Evolutionary conservation across 2,329 filamentous ascomycete species (phyloP).

Genomic region (Tolypocladium inflatum): DNA sequence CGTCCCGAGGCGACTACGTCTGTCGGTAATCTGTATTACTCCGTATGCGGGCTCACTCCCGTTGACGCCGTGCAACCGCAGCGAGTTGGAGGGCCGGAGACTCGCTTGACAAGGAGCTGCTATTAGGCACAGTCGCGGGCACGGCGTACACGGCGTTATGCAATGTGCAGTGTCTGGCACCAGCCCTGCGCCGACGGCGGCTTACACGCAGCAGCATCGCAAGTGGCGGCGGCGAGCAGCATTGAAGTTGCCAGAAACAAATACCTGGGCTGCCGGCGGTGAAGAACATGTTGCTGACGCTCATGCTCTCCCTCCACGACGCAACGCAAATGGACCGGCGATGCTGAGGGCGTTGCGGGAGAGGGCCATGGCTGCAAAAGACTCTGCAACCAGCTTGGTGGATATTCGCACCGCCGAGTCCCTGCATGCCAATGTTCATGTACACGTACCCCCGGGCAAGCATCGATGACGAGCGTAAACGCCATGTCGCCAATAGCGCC

Average conservation of each 20-base stretch:
- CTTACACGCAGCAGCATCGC: neutral
- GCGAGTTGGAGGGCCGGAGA: no score
- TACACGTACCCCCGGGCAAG: neutral
- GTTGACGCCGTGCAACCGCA: no score
- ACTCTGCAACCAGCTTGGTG: neutral
- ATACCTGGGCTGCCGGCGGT: neutral
- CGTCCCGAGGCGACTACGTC: no score
- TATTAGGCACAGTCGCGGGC: no score
- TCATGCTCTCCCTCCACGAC: neutral
- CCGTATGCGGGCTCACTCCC: no score
- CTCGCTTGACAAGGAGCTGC: no score
- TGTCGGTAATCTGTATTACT: no score
- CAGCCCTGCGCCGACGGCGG: neutral
- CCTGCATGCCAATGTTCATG: neutral
- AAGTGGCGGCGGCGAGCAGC: no score
- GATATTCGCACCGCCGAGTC: neutral
- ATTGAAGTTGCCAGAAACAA: no score
- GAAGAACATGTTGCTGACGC: neutral
- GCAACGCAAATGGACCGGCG: neutral
- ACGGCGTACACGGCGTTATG: no score
- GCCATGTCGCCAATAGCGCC: neutral
- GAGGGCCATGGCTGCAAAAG: neutral
- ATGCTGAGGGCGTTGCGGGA: neutral
- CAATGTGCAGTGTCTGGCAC: neutral
- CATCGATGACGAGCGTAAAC: neutral